phyloP scores from a whole-genome alignment of 2,329 filamentous ascomycete genomes.

The Ceratocystis variospora region DNA sequence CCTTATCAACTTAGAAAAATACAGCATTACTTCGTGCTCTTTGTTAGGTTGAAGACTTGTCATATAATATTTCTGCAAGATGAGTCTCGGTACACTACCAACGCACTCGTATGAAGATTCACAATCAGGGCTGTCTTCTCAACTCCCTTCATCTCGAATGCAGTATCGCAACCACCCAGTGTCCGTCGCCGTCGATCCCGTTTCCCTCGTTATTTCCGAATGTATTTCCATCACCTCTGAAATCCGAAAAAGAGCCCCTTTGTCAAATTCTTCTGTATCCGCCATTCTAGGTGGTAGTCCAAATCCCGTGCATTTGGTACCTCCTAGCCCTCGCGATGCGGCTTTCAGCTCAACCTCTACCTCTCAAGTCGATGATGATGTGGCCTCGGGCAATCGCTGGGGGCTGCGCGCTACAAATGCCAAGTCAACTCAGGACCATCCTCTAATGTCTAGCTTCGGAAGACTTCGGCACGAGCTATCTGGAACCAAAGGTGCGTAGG shows the following conservation, averaged over 20 bases:
- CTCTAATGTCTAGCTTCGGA: conserved; percentile 87
- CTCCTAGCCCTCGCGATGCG: conserved; percentile 28
- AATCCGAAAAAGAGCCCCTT: conserved; percentile 94
- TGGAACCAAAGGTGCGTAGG: conserved; percentile 55
- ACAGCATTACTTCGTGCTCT: not conserved
- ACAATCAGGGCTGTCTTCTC: conserved; percentile 8
- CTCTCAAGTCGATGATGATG: conserved; percentile 29
- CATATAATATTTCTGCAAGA: conserved; percentile 7
- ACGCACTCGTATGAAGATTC: conserved; percentile 13
- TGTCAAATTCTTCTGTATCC: conserved; percentile 89
- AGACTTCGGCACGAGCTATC: conserved; percentile 78
- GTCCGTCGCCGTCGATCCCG: conserved; percentile 75
- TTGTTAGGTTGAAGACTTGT: not conserved
- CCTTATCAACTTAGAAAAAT: not conserved
- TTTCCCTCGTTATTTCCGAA: conserved; percentile 91
- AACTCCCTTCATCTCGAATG: conserved; percentile 32
- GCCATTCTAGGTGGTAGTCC: conserved; percentile 76
- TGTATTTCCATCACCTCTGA: conserved; percentile 97
- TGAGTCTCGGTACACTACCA: conserved; percentile 8
- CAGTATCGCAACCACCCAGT: conserved; percentile 49
- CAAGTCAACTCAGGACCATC: conserved; percentile 95
- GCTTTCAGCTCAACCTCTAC: conserved; percentile 5
- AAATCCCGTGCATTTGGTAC: conserved; percentile 41
- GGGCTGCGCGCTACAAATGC: conserved; percentile 87
- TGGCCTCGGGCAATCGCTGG: conserved; percentile 67